Conservation (phyloP, 2,329 filamentous ascomycete species). For the Herpomyces periplanetae region DNA sequence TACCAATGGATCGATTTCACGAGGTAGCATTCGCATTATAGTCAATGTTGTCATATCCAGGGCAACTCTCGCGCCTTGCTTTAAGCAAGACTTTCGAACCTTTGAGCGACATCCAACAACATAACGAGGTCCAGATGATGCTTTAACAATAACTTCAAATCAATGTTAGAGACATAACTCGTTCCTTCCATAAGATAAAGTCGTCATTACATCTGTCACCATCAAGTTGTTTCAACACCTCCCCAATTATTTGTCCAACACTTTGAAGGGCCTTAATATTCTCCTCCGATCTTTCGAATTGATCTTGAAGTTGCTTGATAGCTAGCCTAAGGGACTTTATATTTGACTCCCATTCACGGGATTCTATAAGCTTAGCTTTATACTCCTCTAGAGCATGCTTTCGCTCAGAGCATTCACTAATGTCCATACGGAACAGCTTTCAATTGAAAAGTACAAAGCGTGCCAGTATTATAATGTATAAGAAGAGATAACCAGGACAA, state of each 20-base stretch:
- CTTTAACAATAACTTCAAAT: constrained; percentile 62
- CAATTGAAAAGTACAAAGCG: no score
- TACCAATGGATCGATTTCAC: constrained; percentile 86
- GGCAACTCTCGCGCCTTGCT: constrained; percentile 86
- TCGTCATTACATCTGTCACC: constrained; percentile 59
- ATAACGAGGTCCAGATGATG: constrained; percentile 80
- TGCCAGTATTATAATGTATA: no score
- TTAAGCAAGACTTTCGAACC: constrained; percentile 83
- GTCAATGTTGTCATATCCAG: constrained; percentile 98
- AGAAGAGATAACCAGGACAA: no score
- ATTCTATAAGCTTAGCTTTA: constrained; percentile 52
- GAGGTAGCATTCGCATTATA: constrained; percentile 96
- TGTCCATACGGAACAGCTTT: no score
- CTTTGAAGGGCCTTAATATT: constrained; percentile 98
- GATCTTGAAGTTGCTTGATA: constrained; percentile 73
- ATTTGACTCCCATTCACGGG: constrained; percentile 93
- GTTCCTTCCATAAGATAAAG: neutral
- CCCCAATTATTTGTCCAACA: constrained; percentile 93
- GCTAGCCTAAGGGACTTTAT: constrained; percentile 71
- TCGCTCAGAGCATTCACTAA: constrained; percentile 13
- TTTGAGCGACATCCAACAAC: constrained; percentile 94
- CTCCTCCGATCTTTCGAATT: constrained; percentile 87
- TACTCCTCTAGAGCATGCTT: constrained; percentile 33
- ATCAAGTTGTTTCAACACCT: constrained; percentile 91
- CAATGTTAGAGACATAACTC: neutral